A percentile compares a stretch with the other conserved stretches of the same genome.
phyloP scores from a whole-genome alignment of 768 basidiomycete genomes.

The Daedalea quercina region DNA sequence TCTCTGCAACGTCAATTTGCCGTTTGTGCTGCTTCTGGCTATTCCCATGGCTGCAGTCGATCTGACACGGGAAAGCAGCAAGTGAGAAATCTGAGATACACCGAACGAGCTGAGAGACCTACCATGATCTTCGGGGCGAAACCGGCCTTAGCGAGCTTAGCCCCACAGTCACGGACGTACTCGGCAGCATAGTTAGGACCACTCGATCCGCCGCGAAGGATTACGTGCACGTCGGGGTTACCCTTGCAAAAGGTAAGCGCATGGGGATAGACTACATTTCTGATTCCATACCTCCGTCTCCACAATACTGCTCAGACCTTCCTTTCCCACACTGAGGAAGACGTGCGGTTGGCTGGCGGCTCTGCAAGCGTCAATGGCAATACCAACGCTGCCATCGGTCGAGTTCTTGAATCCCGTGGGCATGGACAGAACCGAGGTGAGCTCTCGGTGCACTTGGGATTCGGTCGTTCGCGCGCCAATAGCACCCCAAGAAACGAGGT shows the following conservation, averaged over 20 bases:
- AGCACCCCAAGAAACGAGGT: constrained; percentile 91
- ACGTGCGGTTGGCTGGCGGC: constrained; percentile 88
- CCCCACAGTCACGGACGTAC: constrained; percentile 68
- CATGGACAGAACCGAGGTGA: constrained; percentile 85
- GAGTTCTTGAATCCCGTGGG: constrained; percentile 98
- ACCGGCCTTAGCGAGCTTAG: constrained; percentile 73
- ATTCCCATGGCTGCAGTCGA: constrained; percentile 97
- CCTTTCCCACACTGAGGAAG: constrained; percentile 96
- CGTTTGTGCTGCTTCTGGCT: constrained; percentile 86
- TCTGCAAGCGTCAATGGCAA: constrained; percentile 93
- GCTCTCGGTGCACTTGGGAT: constrained; percentile 88
- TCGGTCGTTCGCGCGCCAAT: constrained; percentile 93
- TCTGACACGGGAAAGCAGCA: constrained; percentile 35
- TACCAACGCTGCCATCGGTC: constrained; percentile 86
- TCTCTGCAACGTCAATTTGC: constrained; percentile 84
- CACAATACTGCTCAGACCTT: constrained; percentile 89
- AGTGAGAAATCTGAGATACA: neutral
- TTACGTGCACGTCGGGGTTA: constrained; percentile 90
- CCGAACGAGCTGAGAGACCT: constrained; percentile 9
- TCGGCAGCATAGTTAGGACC: constrained; percentile 88
- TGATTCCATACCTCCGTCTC: constrained; percentile 72
- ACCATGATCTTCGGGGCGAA: constrained; percentile 86
- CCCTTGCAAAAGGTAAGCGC: constrained; percentile 40
- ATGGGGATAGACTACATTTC: neutral
- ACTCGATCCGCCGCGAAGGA: constrained; percentile 82